A percentile compares a stretch with the other conserved stretches of the same genome.
Evolutionary conservation across 371 early-diverging fungal species (phyloP).

Genomic region (Phascolomyces articulosus): DNA sequence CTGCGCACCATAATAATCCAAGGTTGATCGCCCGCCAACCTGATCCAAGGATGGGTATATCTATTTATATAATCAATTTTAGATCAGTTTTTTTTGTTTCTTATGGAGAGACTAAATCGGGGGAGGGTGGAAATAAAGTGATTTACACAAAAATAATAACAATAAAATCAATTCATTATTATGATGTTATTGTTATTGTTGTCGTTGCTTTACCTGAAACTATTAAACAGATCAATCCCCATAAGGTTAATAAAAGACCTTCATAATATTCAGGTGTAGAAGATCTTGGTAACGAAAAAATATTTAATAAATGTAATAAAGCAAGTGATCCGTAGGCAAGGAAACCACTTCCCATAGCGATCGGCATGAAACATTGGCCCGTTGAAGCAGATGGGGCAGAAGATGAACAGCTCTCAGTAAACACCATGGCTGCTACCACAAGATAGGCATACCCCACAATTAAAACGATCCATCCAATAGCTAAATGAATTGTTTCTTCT

Average conservation of each 20-base stretch:
- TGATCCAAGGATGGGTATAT: constrained; percentile 22
- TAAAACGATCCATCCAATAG: constrained; percentile 35
- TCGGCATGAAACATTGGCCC: constrained; percentile 34
- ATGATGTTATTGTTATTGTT: no score
- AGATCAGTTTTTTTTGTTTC: not conserved
- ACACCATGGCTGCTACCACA: constrained; percentile 26
- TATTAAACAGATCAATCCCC: constrained; percentile 31
- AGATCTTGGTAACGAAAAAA: constrained; percentile 37
- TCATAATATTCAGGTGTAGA: constrained; percentile 53
- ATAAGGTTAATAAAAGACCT: constrained; percentile 35
- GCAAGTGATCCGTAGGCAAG: constrained; percentile 36
- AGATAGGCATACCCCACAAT: constrained; percentile 29
- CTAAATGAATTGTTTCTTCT: constrained; percentile 25
- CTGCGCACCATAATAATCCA: constrained; percentile 31
- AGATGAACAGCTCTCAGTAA: constrained; percentile 30
- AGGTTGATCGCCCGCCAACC: constrained; percentile 26
- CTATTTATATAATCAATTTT: constrained; percentile 4
- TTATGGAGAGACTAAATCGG: no score
- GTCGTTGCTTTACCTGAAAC: constrained; percentile 19
- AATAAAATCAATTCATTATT: not conserved
- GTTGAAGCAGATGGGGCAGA: not conserved
- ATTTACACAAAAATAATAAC: not conserved
- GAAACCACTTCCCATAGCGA: constrained; percentile 47
- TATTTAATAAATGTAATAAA: constrained; percentile 38
- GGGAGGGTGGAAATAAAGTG: no score